Evolutionary conservation across 2,329 filamentous ascomycete species (phyloP), one percentile per base, ranked within the genome.

Genomic region (Phaeosphaeriaceae sp.): DNA sequence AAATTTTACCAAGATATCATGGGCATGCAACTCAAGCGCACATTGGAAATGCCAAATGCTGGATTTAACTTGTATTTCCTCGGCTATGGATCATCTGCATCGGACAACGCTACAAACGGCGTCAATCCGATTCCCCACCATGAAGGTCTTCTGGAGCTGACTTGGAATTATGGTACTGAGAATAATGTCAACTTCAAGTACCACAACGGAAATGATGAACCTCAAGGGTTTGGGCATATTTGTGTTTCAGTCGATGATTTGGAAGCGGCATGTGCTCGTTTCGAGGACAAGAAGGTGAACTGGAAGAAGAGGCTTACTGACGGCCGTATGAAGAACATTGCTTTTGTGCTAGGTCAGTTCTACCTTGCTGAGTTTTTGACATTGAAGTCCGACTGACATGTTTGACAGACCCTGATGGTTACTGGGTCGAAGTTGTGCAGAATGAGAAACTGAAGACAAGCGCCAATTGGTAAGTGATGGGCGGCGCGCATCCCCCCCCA

Each of bases 241-340:
- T 95, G 91, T 68, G 78, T 97, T 44, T 82, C 87, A 1, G 92
- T 97, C 11, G 93, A 97, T 68, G 86, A 96, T 69, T 70, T 97
- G n/a, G 87, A 94, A 44, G 88, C 88, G 6, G 92, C 94, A 8
- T 97, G 93, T 76, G 77, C 87, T 68, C 84, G 92, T 12, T 92
- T 97, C 62, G 94, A 97, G 71, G 84, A 86, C 46, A 78, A 90
- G 68, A 84, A 87, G 5, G 88, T 93, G 46, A 87, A 83, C 74
- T 99, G 92, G 90, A 96, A 96, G 85, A 97, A 97, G 86, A 83
- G 90, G 58, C 81, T 97, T 54, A 96, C 90, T 2, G 93, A 97
- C 56, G 93, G 93, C 2, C 74, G 79, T 39, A 96, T 97, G 92
- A 93, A 90, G 81, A 90, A 94, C 58, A 87, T 97, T 45, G 94